Evolutionary conservation across 1,284 basidiomycete species (phyloP).

Genomic region (Austroboletus rostrupii): DNA sequence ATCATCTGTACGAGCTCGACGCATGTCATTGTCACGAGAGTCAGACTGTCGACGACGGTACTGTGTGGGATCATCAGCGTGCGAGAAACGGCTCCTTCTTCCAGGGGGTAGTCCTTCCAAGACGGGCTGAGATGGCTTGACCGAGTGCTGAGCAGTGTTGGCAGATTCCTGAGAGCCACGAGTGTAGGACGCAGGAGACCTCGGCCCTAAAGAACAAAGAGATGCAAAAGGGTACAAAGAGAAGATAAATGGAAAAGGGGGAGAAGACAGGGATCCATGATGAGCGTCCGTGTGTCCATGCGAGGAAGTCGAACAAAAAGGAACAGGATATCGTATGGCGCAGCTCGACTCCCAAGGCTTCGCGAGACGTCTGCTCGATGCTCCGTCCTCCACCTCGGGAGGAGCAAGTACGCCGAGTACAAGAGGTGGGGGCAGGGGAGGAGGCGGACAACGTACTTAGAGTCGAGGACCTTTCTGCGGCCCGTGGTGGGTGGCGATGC

Average conservation of each 20-base stretch:
- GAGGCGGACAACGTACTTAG: slow-evolving; percentile 77
- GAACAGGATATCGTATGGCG: slow-evolving; percentile 37
- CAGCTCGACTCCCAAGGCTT: slow-evolving; percentile 51
- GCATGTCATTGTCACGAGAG: slow-evolving; percentile 11
- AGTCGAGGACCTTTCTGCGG: slow-evolving; percentile 47
- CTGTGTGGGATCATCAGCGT: slow-evolving; percentile 14
- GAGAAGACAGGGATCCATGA: slow-evolving; percentile 43
- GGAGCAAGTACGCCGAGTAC: slow-evolving; percentile 39
- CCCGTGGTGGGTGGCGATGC: slow-evolving; percentile 34
- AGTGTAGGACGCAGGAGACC: slow-evolving; percentile 37
- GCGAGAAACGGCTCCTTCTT: slow-evolving; percentile 25
- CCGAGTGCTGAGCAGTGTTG: slow-evolving; percentile 3
- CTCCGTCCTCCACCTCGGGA: slow-evolving; percentile 48
- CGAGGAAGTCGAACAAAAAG: slow-evolving; percentile 43
- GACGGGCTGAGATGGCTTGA: slow-evolving; percentile 20
- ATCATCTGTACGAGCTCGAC: slow-evolving; percentile 21
- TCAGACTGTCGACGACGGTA: slow-evolving; percentile 11
- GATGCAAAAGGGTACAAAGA: slow-evolving; percentile 34
- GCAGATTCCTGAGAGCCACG: slow-evolving; percentile 25
- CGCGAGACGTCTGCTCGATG: slow-evolving; percentile 43
- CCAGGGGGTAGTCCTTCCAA: slow-evolving; percentile 10
- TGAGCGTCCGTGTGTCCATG: slow-evolving; percentile 53
- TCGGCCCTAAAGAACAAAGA: slow-evolving; percentile 52
- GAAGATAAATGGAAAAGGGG: slow-evolving; percentile 26
- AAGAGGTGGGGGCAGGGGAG: slow-evolving; percentile 44